Percentiles rank a stretch among this genome's conserved stretches.
Evolutionary conservation across 306 rosid genomes (phyloP).

Genomic region (Luffa acutangula): DNA sequence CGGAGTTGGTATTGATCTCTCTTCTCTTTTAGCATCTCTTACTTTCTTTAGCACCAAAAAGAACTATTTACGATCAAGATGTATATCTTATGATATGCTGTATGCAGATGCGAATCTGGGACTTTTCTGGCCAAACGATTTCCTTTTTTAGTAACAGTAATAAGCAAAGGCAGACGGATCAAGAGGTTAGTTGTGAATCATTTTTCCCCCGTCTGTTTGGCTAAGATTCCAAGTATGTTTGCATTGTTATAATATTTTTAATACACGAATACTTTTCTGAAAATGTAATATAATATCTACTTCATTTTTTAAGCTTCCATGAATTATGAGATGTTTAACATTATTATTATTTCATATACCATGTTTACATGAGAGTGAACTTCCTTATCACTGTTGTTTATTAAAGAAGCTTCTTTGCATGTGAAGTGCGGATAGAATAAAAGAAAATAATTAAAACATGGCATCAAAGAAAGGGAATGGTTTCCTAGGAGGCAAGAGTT

Average conservation of each 20-base stretch:
- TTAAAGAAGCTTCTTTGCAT: not conserved
- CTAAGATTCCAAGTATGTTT: not conserved
- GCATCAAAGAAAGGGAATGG: not conserved
- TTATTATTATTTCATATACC: not conserved
- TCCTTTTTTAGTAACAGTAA: conserved; percentile 34
- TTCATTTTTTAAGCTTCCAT: not conserved
- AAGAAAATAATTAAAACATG: not conserved
- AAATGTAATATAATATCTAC: not conserved
- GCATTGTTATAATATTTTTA: not conserved
- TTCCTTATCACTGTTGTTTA: not conserved
- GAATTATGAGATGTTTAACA: not conserved
- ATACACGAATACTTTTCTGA: not conserved
- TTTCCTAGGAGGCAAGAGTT: not conserved
- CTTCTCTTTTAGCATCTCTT: not conserved
- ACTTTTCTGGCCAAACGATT: conserved; percentile 75
- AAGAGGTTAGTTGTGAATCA: conserved; percentile 43
- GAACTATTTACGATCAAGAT: conserved; percentile 15
- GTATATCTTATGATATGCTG: conserved; percentile 10
- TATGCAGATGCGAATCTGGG: conserved; percentile 86
- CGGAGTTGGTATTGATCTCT: conserved; percentile 63
- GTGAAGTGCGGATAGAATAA: not conserved
- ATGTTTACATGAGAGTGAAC: not conserved
- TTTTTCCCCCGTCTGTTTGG: not conserved
- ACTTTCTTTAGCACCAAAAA: not conserved
- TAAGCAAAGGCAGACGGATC: conserved; percentile 60